Percentiles rank a stretch among this genome's conserved stretches.
Conservation (phyloP, 495 filamentous ascomycete genomes). For the Xylaria telfairii region DNA sequence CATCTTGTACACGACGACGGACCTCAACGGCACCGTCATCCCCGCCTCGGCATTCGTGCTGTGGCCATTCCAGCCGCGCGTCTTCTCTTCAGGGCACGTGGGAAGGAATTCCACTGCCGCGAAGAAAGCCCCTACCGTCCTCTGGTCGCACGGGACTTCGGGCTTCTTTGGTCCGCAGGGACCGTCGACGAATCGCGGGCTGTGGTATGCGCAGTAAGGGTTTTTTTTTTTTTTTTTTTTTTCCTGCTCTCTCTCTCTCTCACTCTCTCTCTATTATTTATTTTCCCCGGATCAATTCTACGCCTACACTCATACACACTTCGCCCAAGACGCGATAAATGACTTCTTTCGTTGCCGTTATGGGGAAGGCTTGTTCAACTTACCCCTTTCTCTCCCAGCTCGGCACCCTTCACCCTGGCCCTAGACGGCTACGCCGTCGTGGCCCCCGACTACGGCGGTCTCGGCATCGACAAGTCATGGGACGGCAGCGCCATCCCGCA, state of each 20-base stretch:
- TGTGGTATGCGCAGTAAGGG: slow-evolving; percentile 49
- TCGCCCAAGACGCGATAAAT: neutral
- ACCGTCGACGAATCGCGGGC: slow-evolving; percentile 52
- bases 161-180: slow-evolving; percentile 51
- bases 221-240: no score
- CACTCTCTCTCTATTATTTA: no score
- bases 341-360: no score
- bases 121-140: slow-evolving; percentile 47
- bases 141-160: slow-evolving; percentile 61
- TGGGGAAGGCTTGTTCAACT: no score
- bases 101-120: neutral
- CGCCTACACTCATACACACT: neutral
- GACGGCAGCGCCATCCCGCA: slow-evolving; percentile 48
- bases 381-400: neutral
- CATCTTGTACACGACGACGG: slow-evolving; percentile 55
- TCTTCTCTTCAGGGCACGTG: slow-evolving; percentile 17
- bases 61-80: slow-evolving; percentile 52
- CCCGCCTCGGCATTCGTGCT: slow-evolving; percentile 61
- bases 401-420: slow-evolving; percentile 53
- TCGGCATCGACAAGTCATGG: slow-evolving; percentile 51
- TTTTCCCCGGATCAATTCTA: no score
- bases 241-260: no score
- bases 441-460: slow-evolving; percentile 62
- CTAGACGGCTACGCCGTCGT: slow-evolving; percentile 60
- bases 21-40: slow-evolving; percentile 51